phyloP scores from a whole-genome alignment of 1,139 yeast species.

The Nakaseomyces nivariensis region DNA sequence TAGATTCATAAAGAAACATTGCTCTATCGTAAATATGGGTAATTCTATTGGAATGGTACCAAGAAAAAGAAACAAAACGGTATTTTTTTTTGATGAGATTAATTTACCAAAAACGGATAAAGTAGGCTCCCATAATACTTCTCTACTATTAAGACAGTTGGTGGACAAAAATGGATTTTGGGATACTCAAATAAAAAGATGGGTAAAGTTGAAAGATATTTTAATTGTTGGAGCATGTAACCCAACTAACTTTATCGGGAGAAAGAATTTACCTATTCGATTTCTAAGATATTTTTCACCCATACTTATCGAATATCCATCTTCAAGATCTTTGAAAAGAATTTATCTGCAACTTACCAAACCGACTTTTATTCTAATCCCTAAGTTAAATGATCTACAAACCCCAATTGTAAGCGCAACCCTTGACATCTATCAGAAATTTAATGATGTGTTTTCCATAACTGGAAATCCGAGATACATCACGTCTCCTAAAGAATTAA shows the following conservation, averaged over 20 bases:
- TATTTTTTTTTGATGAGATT: slow-evolving; percentile 86
- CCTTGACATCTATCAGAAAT: slow-evolving; percentile 48
- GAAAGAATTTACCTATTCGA: slow-evolving; percentile 49
- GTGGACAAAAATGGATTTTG: slow-evolving; percentile 73
- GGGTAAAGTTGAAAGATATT: slow-evolving; percentile 59
- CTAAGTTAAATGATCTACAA: slow-evolving; percentile 49
- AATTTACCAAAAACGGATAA: slow-evolving; percentile 67
- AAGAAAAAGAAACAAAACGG: slow-evolving; percentile 60
- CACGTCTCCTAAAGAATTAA: slow-evolving; percentile 84
- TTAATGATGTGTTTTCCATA: slow-evolving; percentile 36
- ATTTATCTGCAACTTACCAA: slow-evolving; percentile 54
- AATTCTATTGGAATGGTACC: slow-evolving; percentile 53
- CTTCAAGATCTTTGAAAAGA: slow-evolving; percentile 47
- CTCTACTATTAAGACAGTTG: slow-evolving; percentile 68
- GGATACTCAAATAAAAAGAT: slow-evolving; percentile 47
- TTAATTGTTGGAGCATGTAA: slow-evolving; percentile 94
- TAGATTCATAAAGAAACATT: slow-evolving; percentile 61
- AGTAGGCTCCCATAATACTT: slow-evolving; percentile 70
- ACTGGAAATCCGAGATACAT: slow-evolving; percentile 46
- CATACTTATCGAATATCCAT: slow-evolving; percentile 76
- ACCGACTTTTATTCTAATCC: slow-evolving; percentile 54
- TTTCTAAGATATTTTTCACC: slow-evolving; percentile 62
- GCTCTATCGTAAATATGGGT: slow-evolving; percentile 47
- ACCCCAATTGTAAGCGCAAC: slow-evolving; percentile 50
- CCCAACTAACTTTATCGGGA: slow-evolving; percentile 75